These are phyloP conservation scores for Setaria italica DNA, from an alignment of 202 grass and related monocot genomes.

Conservation along the genomic window DNA sequence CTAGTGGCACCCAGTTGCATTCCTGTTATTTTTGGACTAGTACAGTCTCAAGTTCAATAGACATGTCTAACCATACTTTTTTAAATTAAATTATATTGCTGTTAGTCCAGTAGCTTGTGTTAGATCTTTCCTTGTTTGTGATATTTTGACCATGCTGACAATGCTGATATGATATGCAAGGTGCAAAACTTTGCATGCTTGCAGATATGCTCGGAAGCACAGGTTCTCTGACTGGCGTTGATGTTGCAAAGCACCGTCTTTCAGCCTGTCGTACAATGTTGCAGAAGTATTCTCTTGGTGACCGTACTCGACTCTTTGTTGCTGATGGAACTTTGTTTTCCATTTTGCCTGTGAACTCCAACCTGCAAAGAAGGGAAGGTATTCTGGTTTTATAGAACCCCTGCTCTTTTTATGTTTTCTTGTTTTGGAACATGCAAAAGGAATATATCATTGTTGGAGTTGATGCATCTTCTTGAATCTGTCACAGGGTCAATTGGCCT, in stretches of 20 bases:
- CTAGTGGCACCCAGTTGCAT: background rate
- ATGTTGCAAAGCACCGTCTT: conserved; percentile 86
- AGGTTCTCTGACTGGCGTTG: conserved; percentile 92
- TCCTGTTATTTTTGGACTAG: conserved; percentile 5
- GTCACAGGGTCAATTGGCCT: conserved; percentile 45
- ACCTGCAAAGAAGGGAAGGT: conserved; percentile 35
- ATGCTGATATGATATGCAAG: conserved; percentile 49
- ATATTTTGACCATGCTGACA: conserved; percentile 32
- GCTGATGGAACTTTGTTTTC: conserved; percentile 90
- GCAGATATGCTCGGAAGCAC: conserved; percentile 73
- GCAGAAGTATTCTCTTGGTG: conserved; percentile 89
- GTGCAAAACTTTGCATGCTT: conserved; percentile 98
- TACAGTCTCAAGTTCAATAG: conserved; percentile 29
- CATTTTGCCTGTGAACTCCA: conserved; percentile 64
- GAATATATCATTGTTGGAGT: background rate
- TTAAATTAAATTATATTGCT: background rate
- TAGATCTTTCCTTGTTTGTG: conserved; percentile 21
- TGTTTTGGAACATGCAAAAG: background rate
- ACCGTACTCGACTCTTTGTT: conserved; percentile 84
- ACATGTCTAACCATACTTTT: conserved; percentile 1
- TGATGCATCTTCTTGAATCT: conserved; percentile 26
- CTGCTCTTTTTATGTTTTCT: conserved; percentile 3
- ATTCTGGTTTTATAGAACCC: conserved; percentile 3
- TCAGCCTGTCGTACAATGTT: conserved; percentile 94
- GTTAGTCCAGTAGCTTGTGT: background rate